phyloP scores from a whole-genome alignment of 2,329 filamentous ascomycete genomes.

The Hypoxylon sp. region DNA sequence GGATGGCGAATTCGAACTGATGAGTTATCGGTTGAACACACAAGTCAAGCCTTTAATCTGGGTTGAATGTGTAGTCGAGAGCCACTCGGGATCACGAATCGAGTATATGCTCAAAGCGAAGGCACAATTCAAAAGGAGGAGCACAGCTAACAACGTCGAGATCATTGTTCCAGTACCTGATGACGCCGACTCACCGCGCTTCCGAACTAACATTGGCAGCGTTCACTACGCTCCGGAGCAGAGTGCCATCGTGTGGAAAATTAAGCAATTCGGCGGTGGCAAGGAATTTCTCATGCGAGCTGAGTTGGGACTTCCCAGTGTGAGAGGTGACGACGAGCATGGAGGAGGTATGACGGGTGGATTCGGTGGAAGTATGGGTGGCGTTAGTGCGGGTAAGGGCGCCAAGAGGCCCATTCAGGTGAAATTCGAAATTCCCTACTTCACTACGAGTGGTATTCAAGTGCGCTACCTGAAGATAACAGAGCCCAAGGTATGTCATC shows the following conservation, averaged over 20 bases:
- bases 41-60: constrained; percentile 98
- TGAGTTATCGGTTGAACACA: constrained; percentile 98
- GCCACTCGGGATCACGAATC: constrained; percentile 93
- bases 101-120: constrained; percentile 99
- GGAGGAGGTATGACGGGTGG: constrained; percentile 98
- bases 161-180: constrained; percentile 98
- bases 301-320: constrained; percentile 92
- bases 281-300: constrained; percentile 99
- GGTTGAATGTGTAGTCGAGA: constrained; percentile 98
- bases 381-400: constrained; percentile 85
- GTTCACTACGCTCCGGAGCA: constrained; percentile 99
- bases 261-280: constrained; percentile 98
- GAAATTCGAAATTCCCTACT: constrained; percentile 99
- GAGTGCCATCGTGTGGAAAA: constrained; percentile 99
- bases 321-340: constrained; percentile 94
- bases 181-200: constrained; percentile 94
- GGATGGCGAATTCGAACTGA: constrained; percentile 98
- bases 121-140: constrained; percentile 97
- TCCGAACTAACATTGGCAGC: constrained; percentile 96
- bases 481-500: constrained; percentile 88
- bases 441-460: constrained; percentile 99
- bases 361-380: constrained; percentile 97
- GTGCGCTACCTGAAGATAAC: constrained; percentile 99
- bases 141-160: constrained; percentile 98
- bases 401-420: constrained; percentile 96